Base-by-base conservation (phyloP, 192 early-diverging fungal genomes). In the Obelidium mucronatum region DNA sequence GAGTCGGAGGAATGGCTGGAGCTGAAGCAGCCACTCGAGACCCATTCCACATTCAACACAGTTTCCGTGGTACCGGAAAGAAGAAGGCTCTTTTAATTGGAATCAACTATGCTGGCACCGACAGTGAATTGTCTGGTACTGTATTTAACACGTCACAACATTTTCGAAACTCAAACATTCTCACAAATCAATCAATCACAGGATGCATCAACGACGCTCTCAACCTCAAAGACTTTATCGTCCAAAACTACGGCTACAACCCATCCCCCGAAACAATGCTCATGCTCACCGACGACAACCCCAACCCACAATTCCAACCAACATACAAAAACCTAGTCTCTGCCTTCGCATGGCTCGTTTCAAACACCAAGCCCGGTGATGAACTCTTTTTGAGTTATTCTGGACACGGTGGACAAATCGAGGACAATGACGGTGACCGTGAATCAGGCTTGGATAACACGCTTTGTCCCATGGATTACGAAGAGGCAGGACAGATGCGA, bases 381-480 rank as follows among this genome's bases (percentile, higher is more conserved):
- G 74, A 82, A 58, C 81, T 88, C 28, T 82, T 80, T 30, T 40
- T 77, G 6, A 63, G 35, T 64, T 78, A 52, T 51, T 78, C 67
- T 1, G 59, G 94, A 40, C 92, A 92, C 70, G 89, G 93, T 35
- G 81, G 86, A 11, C 84, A 83, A 58, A 67, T 81, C 79, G 74
- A 44, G 68, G 87, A 86, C 76, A 30, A 85, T 56, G 82, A 81
- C 26, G 36, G 44, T 3, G 84, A 84, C 66, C 85, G 84, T 44
- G 74, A 17, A 70, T 37, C 30, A 33, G 66, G 73, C 8, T 34
- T 68, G 31, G 75, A 72, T 59, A 35, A 92, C 73, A 93, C 91
- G 36, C 92, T 94, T 40, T 88, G 90, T 65, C 93, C 94, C 2
- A 78, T 85, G 52, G 94, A 96, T 78, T 94, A 90, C 78, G 78